Evolutionary conservation across 805 yeast species (phyloP).

Genomic region (Zygosaccharomyces rouxii): DNA sequence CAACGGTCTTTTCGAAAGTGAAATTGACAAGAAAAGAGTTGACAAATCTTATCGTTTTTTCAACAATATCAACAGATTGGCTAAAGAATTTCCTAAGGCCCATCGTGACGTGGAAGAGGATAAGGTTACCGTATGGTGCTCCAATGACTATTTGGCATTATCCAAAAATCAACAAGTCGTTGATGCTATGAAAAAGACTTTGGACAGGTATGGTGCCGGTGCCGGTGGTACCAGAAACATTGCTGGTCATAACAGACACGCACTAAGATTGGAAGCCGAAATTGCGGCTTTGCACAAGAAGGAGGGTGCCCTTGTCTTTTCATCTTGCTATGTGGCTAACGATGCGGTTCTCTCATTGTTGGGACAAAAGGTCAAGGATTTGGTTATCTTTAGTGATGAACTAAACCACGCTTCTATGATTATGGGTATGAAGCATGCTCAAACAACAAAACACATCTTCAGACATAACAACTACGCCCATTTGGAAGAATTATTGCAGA

Average conservation of each 20-base stretch:
- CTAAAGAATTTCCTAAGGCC: conserved; percentile 89
- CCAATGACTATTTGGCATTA: conserved; percentile 96
- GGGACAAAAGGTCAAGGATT: conserved; percentile 84
- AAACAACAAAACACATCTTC: conserved; percentile 82
- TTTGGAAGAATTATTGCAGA: conserved; percentile 70
- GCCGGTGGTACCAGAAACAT: conserved; percentile 99
- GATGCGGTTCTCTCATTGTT: conserved; percentile 89
- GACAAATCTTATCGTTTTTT: conserved; percentile 95
- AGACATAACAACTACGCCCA: conserved; percentile 86
- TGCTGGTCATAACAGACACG: conserved; percentile 93
- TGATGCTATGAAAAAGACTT: conserved; percentile 68
- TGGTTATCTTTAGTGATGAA: conserved; percentile 90
- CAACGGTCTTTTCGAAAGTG: conserved; percentile 60
- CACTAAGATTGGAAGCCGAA: conserved; percentile 82
- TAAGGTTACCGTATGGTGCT: conserved; percentile 98
- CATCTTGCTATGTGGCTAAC: conserved; percentile 95
- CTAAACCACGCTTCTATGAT: conserved; percentile 98
- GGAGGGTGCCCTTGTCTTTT: conserved; percentile 90
- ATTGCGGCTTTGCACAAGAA: conserved; percentile 88
- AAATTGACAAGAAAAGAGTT: conserved; percentile 65
- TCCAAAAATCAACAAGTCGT: conserved; percentile 74
- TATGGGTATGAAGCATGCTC: conserved; percentile 87
- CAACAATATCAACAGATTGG: conserved; percentile 95
- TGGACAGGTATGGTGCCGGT: conserved; percentile 93
- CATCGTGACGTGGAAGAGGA: conserved; percentile 72